Evolutionary conservation across 2,329 filamentous ascomycete genomes (phyloP), one percentile per base, ranked within the genome.

Genomic region (Ustilaginoidea virens): DNA sequence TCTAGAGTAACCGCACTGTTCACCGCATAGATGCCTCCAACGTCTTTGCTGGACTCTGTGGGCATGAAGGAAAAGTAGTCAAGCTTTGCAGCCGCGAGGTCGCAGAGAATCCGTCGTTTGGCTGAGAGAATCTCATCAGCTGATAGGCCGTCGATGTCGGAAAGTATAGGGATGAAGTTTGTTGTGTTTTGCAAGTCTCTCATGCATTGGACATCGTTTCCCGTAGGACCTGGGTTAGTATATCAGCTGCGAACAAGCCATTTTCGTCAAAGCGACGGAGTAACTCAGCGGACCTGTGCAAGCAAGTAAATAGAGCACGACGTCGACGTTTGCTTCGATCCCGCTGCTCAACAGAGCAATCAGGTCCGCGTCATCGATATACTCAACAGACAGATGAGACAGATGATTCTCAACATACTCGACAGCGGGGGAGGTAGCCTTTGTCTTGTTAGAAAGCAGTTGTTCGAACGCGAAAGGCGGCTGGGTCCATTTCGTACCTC

Each of bases 161-260:
- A 70, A 28, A 98, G 63, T 3, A 96, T 51, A 2, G 87, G 81
- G 26, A 96, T 74, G 5, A 96, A 67, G 48, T 92, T 96, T 6
- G 82, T 90, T 32, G 85, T 61, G 2, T 63, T 56, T 17, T 74
- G 69, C 13, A 94, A 63, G 17, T 69, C 69, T 28, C 68, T 66
- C 32, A 93, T 71, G 41, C 74, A 78, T 34, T 80, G 67, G 7
- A 87, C 55, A 42, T 93, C 83, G 22, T 39, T 29, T 10, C 26
- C 25, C 7, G 36, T 35, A 12, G 49, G 48, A 7, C 53, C 53
- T 52, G 44, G 39, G 39, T 40, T 7, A 23, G 39, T 26, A 40
- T 33, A n/a, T 30, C 11, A n/a, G 15, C 14, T 21, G 23, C 14
- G 2, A 30, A 23, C 6, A 2, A 14, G n/a, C 14, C 15, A 8